Percentiles rank a stretch among this genome's conserved stretches.
These are phyloP conservation scores for Diaporthe vexans DNA, from an alignment of 2,329 filamentous ascomycete genomes.

Conservation along the genomic window DNA sequence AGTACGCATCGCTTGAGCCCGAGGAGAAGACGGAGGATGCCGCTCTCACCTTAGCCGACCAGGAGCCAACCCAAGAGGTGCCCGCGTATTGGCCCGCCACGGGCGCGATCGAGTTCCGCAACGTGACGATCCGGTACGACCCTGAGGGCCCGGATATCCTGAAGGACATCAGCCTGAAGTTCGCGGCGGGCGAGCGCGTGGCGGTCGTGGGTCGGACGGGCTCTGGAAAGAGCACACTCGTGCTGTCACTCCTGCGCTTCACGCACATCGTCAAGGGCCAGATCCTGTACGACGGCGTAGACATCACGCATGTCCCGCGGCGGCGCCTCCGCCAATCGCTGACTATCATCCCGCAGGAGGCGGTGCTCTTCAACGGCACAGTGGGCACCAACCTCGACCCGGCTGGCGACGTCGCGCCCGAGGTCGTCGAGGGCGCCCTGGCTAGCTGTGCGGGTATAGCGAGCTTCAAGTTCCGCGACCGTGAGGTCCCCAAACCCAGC, in stretches of 20 bases:
- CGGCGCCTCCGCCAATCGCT: slow-evolving; percentile 53
- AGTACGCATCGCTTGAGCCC: slow-evolving; percentile 49
- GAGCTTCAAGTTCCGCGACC: slow-evolving; percentile 59
- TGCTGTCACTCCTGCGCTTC: slow-evolving; percentile 53
- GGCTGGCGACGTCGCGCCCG: slow-evolving; percentile 67
- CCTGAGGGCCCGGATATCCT: slow-evolving; percentile 49
- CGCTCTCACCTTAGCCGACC: background rate
- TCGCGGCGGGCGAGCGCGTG: slow-evolving; percentile 70
- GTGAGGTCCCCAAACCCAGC: slow-evolving; percentile 53
- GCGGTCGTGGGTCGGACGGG: slow-evolving; percentile 77
- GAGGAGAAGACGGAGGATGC: slow-evolving; percentile 45
- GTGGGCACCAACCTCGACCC: slow-evolving; percentile 74
- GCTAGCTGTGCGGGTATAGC: slow-evolving; percentile 73
- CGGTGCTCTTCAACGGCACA: slow-evolving; percentile 52
- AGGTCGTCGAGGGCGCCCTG: slow-evolving; percentile 70
- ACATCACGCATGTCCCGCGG: slow-evolving; percentile 51
- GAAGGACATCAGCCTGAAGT: slow-evolving; percentile 46
- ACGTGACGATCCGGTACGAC: slow-evolving; percentile 48
- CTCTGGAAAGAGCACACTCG: slow-evolving; percentile 74
- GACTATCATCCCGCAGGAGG: slow-evolving; percentile 57
- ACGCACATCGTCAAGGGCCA: slow-evolving; percentile 51
- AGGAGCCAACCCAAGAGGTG: slow-evolving; percentile 3
- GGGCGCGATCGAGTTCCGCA: slow-evolving; percentile 48
- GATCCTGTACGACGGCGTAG: slow-evolving; percentile 54
- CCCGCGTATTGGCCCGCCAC: slow-evolving; percentile 47